Percentiles rank a stretch among this genome's conserved stretches.
phyloP scores from a whole-genome alignment of 306 rosid species.

The Malus sieversii region DNA sequence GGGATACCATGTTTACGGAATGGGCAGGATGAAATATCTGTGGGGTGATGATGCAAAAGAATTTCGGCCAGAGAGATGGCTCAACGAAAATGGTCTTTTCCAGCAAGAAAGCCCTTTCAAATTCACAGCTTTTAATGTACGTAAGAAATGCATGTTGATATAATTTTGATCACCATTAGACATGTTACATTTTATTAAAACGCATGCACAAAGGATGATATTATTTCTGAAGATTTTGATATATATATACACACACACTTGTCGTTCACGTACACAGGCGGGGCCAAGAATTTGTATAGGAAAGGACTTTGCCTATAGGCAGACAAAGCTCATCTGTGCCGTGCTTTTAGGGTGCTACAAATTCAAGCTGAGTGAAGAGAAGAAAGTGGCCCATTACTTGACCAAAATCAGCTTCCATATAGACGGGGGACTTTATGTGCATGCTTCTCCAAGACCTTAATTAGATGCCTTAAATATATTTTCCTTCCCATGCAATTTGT shows the following conservation, averaged over 20 bases:
- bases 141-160: no score
- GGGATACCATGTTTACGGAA: constrained; percentile 17
- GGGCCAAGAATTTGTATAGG: constrained; percentile 1
- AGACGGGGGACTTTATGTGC: constrained; percentile 5
- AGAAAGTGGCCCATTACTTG: background rate
- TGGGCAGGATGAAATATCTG: constrained; percentile 27
- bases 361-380: constrained; percentile 11
- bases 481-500: no score
- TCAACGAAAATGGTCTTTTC: constrained; percentile 17
- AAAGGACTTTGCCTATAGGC: background rate
- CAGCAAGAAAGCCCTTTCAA: constrained; percentile 27
- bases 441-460: background rate
- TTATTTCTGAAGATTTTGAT: background rate
- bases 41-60: constrained; percentile 37
- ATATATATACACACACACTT: no score
- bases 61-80: constrained; percentile 33
- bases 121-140: constrained; percentile 27
- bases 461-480: background rate
- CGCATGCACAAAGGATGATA: background rate
- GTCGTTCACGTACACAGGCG: background rate
- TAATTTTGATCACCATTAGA: no score
- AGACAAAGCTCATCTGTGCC: background rate
- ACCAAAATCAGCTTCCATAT: constrained; percentile 16
- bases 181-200: no score
- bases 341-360: background rate